Conservation (phyloP, 306 rosid species). For the Vigna hirtella region DNA sequence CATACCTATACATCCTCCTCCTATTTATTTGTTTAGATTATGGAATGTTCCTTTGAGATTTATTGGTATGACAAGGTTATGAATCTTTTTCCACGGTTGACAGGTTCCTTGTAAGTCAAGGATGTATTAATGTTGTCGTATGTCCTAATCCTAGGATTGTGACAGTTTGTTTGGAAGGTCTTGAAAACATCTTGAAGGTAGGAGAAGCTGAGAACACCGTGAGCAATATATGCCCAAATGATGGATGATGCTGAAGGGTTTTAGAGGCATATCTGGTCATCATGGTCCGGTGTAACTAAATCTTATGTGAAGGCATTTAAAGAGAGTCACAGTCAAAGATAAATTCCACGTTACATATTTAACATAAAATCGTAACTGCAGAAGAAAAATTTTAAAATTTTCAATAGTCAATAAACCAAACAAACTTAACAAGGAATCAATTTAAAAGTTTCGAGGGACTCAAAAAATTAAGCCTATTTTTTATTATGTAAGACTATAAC, state of each 20-base stretch:
- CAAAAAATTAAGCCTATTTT: no score
- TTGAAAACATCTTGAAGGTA: conserved; percentile 86
- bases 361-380: no score
- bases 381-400: no score
- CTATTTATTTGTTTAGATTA: neutral
- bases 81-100: conserved; percentile 26
- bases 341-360: no score
- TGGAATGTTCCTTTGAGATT: neutral
- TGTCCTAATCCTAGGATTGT: conserved; percentile 91
- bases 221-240: conserved; percentile 37
- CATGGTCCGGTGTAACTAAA: no score
- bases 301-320: no score
- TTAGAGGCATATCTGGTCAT: no score
- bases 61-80: neutral
- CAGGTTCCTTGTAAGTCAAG: conserved; percentile 71
- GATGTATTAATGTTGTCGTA: conserved; percentile 81
- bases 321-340: no score
- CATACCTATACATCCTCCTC: neutral
- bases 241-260: conserved; percentile 77
- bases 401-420: no score
- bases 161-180: conserved; percentile 84
- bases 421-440: no score
- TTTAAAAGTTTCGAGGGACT: no score
- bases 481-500: no score
- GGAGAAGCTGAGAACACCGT: conserved; percentile 79